These are phyloP conservation scores for Heliosperma pusillum DNA, from an alignment of 148 eudicot species.

Conservation along the genomic window DNA sequence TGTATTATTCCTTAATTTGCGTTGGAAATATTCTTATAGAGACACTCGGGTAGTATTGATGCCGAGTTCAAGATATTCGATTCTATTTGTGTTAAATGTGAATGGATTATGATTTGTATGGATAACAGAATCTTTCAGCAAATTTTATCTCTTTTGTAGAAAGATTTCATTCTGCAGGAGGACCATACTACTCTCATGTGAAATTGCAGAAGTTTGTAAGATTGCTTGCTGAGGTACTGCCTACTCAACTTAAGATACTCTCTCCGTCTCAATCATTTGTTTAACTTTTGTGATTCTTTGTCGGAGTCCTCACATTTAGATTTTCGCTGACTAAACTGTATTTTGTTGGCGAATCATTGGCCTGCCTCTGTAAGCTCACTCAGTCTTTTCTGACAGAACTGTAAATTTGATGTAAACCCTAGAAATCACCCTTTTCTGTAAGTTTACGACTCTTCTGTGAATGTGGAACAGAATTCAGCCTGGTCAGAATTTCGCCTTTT, in stretches of 20 bases:
- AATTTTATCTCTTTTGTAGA: not conserved
- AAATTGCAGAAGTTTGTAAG: slow-evolving; percentile 4
- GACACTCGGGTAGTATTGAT: not conserved
- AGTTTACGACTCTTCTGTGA: too few species aligned
- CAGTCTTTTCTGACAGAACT: not conserved
- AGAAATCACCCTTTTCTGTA: too few species aligned
- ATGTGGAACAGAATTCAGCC: too few species aligned
- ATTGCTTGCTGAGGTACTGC: too few species aligned
- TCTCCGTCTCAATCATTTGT: too few species aligned
- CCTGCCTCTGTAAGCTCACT: not conserved
- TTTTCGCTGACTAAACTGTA: slow-evolving; percentile 9
- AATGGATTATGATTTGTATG: slow-evolving; percentile 7
- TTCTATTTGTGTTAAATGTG: slow-evolving; percentile 10
- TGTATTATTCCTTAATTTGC: not conserved
- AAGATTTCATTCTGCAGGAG: slow-evolving; percentile 9
- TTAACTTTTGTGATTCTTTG: not conserved
- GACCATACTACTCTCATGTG: slow-evolving; percentile 6
- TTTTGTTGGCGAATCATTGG: not conserved
- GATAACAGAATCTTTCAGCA: slow-evolving; percentile 12
- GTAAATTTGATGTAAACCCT: not conserved
- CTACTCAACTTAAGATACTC: too few species aligned
- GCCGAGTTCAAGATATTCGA: not conserved
- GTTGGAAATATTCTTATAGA: not conserved
- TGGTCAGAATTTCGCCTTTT: not conserved
- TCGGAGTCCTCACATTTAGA: too few species aligned